Evolutionary conservation across 2,329 filamentous ascomycete genomes (phyloP).

Genomic region (Ophiocordyceps camponoti-leonardi): DNA sequence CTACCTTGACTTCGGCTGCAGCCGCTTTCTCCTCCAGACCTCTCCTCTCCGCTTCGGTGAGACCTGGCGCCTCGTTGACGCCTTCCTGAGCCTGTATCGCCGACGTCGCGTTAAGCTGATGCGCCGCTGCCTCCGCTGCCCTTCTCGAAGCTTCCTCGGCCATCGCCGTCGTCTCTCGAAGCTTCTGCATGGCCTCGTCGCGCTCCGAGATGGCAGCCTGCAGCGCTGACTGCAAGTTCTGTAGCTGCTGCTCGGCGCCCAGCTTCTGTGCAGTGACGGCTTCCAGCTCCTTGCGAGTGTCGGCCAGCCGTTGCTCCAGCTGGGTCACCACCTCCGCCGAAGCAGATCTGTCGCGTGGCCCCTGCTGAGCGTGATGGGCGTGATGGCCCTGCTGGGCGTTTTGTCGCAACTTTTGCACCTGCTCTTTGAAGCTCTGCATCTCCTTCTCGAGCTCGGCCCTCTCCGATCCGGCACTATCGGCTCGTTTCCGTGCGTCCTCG

Average conservation of each 20-base stretch:
- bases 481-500: slow-evolving; percentile 24
- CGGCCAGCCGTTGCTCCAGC: slow-evolving; percentile 30
- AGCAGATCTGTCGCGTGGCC: slow-evolving; percentile 14
- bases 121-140: slow-evolving; percentile 3
- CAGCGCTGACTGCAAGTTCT: slow-evolving; percentile 38
- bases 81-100: neutral
- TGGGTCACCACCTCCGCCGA: slow-evolving; percentile 28
- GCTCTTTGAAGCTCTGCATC: neutral
- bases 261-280: slow-evolving; percentile 50
- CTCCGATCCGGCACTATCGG: slow-evolving; percentile 13
- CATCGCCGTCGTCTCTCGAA: slow-evolving; percentile 12
- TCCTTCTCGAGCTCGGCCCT: slow-evolving; percentile 23
- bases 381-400: slow-evolving; percentile 14
- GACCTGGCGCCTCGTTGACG: slow-evolving; percentile 5
- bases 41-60: slow-evolving; percentile 42
- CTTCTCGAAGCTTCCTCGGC: neutral
- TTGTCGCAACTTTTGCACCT: slow-evolving; percentile 17
- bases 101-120: neutral
- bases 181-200: slow-evolving; percentile 35
- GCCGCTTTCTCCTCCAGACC: slow-evolving; percentile 45
- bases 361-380: slow-evolving; percentile 15
- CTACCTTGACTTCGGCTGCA: slow-evolving; percentile 41
- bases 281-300: slow-evolving; percentile 44
- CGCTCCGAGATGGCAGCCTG: slow-evolving; percentile 44
- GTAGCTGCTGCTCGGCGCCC: slow-evolving; percentile 45